A percentile compares a stretch with the other conserved stretches of the same genome.
Conservation (phyloP, 2,329 filamentous ascomycete genomes). For the Aureobasidium namibiae region DNA sequence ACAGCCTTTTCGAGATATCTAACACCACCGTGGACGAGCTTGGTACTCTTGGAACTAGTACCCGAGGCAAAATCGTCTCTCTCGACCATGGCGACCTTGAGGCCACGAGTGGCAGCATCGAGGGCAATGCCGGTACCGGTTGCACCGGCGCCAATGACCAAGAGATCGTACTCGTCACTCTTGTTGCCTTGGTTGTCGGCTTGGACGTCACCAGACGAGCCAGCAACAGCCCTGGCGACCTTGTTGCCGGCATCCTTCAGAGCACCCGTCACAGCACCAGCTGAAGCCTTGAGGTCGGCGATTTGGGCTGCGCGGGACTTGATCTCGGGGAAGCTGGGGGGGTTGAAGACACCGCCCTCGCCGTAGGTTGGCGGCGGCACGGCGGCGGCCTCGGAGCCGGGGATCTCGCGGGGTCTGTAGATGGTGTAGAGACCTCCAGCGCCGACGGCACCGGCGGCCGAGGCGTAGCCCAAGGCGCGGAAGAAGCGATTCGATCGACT, state of each 20-base stretch:
- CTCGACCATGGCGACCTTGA: slow-evolving; percentile 75
- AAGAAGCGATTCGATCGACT: slow-evolving; percentile 29
- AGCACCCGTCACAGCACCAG: slow-evolving; percentile 29
- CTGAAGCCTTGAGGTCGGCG: slow-evolving; percentile 47
- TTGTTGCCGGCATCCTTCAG: slow-evolving; percentile 38
- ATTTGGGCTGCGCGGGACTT: slow-evolving; percentile 59
- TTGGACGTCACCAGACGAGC: slow-evolving; percentile 21
- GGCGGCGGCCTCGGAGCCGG: slow-evolving; percentile 57
- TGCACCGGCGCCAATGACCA: slow-evolving; percentile 72
- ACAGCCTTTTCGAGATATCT: slow-evolving; percentile 81
- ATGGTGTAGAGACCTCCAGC: slow-evolving; percentile 52
- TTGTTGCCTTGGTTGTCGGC: slow-evolving; percentile 19
- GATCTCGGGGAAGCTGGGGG: slow-evolving; percentile 57
- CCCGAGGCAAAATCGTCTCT: slow-evolving; percentile 75
- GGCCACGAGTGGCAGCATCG: slow-evolving; percentile 68
- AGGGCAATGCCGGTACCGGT: slow-evolving; percentile 75
- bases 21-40: slow-evolving; percentile 77
- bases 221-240: slow-evolving; percentile 28
- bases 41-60: slow-evolving; percentile 80
- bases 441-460: slow-evolving; percentile 45
- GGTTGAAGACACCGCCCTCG: slow-evolving; percentile 58
- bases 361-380: slow-evolving; percentile 64
- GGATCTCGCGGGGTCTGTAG: slow-evolving; percentile 64
- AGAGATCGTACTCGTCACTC: slow-evolving; percentile 60
- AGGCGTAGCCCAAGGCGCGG: slow-evolving; percentile 51